A percentile compares a stretch with the other conserved stretches of the same genome.
Evolutionary conservation across 2,329 filamentous ascomycete genomes (phyloP).

Genomic region (Fusarium virguliforme): DNA sequence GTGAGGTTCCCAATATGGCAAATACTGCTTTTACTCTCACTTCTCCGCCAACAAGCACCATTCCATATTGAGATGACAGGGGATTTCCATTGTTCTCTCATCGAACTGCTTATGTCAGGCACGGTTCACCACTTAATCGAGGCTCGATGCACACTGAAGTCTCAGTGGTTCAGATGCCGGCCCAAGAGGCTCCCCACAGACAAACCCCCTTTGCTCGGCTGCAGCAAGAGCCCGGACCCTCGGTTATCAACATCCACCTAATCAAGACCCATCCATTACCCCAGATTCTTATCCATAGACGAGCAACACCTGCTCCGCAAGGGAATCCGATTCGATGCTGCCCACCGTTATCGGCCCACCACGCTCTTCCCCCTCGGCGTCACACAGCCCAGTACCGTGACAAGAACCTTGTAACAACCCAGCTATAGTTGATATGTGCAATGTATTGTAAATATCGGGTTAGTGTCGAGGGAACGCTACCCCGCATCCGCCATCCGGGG

Average conservation of each 20-base stretch:
- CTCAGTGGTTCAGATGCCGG: no score
- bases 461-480: neutral
- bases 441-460: conserved; percentile 11
- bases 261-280: conserved; percentile 6
- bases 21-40: no score
- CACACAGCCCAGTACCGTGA: neutral
- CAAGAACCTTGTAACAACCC: neutral
- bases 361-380: neutral
- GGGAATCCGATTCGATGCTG: neutral
- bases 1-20: no score
- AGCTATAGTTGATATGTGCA: neutral
- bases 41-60: no score
- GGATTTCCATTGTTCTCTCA: no score
- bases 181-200: no score
- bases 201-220: neutral
- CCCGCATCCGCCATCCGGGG: conserved; percentile 9
- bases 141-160: no score
- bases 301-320: neutral
- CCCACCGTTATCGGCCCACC: conserved; percentile 5
- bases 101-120: no score
- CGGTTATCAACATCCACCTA: neutral
- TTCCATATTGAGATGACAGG: no score
- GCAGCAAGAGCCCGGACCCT: neutral
- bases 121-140: no score
- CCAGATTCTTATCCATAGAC: conserved; percentile 8